Conservation (phyloP, 2,329 filamentous ascomycete genomes). For the Aurifilum marmelostoma region DNA sequence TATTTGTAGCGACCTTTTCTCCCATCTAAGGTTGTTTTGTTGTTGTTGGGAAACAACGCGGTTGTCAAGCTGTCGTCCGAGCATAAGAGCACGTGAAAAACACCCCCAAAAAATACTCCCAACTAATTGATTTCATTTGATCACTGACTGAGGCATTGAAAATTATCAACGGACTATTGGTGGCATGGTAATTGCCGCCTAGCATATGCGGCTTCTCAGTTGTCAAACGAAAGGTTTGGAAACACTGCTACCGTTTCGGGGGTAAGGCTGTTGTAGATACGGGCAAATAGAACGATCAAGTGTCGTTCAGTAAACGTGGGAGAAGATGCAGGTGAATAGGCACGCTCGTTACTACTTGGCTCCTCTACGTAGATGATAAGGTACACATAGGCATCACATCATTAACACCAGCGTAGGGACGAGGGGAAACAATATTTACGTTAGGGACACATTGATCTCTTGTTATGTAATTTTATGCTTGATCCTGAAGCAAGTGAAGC, state of each 20-base stretch:
- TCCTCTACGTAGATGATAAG: too few species aligned
- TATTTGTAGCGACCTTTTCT: neutral
- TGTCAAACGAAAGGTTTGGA: neutral
- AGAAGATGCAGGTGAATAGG: neutral
- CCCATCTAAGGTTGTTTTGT: neutral
- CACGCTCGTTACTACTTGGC: too few species aligned
- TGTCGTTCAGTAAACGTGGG: neutral
- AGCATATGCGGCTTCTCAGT: neutral
- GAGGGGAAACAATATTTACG: neutral
- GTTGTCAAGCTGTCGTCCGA: neutral
- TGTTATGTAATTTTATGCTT: neutral
- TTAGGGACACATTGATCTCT: neutral
- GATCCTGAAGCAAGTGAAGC: neutral
- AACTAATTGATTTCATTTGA: too few species aligned
- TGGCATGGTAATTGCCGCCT: neutral
- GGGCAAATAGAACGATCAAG: neutral
- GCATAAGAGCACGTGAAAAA: too few species aligned
- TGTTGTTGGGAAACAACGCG: neutral
- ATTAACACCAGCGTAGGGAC: neutral
- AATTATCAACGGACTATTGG: too few species aligned
- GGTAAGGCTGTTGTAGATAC: neutral
- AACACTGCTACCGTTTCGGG: neutral
- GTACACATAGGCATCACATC: neutral
- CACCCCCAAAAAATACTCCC: too few species aligned
- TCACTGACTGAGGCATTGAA: too few species aligned